Percentiles rank a stretch among this genome's conserved stretches.
These are phyloP conservation scores for Taxillus chinensis DNA, from an alignment of 164 flowering plant genomes.

Conservation along the genomic window DNA sequence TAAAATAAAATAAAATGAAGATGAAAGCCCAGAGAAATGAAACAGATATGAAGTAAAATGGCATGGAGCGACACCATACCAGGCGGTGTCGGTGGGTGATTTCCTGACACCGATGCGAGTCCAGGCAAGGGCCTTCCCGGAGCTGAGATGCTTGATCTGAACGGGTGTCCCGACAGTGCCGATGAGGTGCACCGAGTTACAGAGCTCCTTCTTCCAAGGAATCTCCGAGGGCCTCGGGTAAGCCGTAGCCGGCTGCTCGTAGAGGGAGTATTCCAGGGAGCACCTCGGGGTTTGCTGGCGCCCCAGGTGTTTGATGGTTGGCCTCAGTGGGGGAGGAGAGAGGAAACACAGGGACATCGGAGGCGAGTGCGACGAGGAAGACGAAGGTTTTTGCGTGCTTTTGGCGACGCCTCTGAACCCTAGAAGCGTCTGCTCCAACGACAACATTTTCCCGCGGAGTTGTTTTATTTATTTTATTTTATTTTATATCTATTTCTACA, in stretches of 20 bases:
- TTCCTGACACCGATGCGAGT: constrained; percentile 70
- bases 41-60: neutral
- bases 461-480: neutral
- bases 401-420: neutral
- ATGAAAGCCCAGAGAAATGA: no score
- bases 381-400: neutral
- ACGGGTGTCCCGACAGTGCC: constrained; percentile 61
- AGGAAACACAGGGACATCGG: neutral
- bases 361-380: neutral
- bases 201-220: constrained; percentile 76
- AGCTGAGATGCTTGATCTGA: constrained; percentile 52
- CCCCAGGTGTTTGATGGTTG: neutral
- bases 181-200: constrained; percentile 60
- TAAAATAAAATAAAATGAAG: no score
- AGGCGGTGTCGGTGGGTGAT: constrained; percentile 55
- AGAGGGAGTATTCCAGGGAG: constrained; percentile 10
- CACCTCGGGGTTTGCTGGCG: constrained; percentile 6
- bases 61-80: constrained; percentile 26
- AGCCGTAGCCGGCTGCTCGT: constrained; percentile 11
- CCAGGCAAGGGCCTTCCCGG: constrained; percentile 78
- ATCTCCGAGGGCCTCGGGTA: constrained; percentile 67
- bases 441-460: neutral
- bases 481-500: no score
- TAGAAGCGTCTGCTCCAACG: neutral
- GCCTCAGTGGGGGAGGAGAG: neutral